Percentiles rank a stretch among this genome's conserved stretches.
These are phyloP conservation scores for Psilocybe sp. DNA, from an alignment of 768 basidiomycete genomes.

Conservation along the genomic window DNA sequence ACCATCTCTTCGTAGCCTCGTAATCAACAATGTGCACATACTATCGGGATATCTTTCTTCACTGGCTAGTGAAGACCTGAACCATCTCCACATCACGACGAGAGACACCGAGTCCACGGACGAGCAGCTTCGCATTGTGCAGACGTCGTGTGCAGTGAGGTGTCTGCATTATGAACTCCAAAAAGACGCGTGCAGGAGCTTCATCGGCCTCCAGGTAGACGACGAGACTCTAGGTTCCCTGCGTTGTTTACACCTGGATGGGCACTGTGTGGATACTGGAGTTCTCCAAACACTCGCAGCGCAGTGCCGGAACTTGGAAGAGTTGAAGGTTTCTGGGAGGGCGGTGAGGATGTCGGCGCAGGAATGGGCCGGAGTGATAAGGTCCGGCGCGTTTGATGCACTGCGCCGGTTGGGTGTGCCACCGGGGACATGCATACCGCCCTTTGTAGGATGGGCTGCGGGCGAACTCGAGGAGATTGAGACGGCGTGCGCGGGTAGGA, in stretches of 20 bases:
- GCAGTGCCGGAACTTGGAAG: conserved; percentile 35
- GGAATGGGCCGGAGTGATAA: conserved; percentile 42
- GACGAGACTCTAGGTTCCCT: conserved; percentile 24
- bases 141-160: conserved; percentile 39
- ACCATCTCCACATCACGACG: conserved; percentile 34
- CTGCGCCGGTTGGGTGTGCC: conserved; percentile 35
- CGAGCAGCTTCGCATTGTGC: conserved; percentile 37
- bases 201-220: conserved; percentile 28
- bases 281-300: conserved; percentile 30
- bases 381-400: conserved; percentile 28
- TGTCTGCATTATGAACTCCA: conserved; percentile 42
- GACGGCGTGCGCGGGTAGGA: conserved; percentile 13
- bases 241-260: conserved; percentile 38
- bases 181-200: conserved; percentile 14
- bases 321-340: conserved; percentile 39
- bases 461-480: conserved; percentile 15
- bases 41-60: conserved; percentile 37
- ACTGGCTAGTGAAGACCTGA: conserved; percentile 34
- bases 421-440: conserved; percentile 36
- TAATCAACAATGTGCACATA: conserved; percentile 43
- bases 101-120: conserved; percentile 30
- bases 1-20: conserved; percentile 33
- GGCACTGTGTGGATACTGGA: conserved; percentile 36
- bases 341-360: conserved; percentile 29
- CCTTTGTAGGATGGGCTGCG: conserved; percentile 35